Base-by-base conservation (phyloP, 2,329 filamentous ascomycete species). In the Sclerotinia spermophila region DNA sequence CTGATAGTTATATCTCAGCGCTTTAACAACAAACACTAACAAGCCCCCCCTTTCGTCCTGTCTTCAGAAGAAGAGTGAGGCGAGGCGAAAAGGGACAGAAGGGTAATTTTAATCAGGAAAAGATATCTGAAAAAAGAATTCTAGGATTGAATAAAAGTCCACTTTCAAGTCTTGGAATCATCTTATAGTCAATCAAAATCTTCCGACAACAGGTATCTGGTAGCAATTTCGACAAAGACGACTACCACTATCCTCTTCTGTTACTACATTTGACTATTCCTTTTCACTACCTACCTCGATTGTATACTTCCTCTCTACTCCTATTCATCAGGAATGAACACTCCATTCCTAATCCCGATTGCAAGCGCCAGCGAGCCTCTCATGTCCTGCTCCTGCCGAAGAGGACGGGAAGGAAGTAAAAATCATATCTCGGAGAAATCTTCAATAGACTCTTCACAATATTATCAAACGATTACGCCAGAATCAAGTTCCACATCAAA, bases 11-110 rank as follows among this genome's bases (percentile, higher is more conserved):
- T n/a, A n/a, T n/a, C n/a, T n/a, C n/a, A n/a, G n/a, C n/a, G n/a
- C n/a, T 44, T 7, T 44, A 44, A 6, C 19, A 17, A 17, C 15
- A 19, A 19, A 5, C 3, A 1, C 2, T 13, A 19, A 17, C 8
- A 13, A 44, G 42, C 0, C 17, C 3, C 0, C 17, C 3, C 4
- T 44, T 3, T 19, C 2, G 42, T 6, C 4, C 19, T 6, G 17
- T 44, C 17, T 17, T 7, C 15, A 44, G 42, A 19, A 44, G 17
- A 44, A 19, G 42, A 44, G 42, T n/a, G n/a, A 4, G 17, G 3
- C 15, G 5, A 5, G 4, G 17, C 3, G 6, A 2, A 13, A 17
- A 19, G 42, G 19, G 5, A 17, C 4, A 6, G 17, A 44, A 17
- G 15, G 17, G 13, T 19, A n/a, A n/a, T 19, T 17, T 44, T 4